phyloP scores from a whole-genome alignment of 2,329 filamentous ascomycete genomes.

The Plenodomus lindquistii region DNA sequence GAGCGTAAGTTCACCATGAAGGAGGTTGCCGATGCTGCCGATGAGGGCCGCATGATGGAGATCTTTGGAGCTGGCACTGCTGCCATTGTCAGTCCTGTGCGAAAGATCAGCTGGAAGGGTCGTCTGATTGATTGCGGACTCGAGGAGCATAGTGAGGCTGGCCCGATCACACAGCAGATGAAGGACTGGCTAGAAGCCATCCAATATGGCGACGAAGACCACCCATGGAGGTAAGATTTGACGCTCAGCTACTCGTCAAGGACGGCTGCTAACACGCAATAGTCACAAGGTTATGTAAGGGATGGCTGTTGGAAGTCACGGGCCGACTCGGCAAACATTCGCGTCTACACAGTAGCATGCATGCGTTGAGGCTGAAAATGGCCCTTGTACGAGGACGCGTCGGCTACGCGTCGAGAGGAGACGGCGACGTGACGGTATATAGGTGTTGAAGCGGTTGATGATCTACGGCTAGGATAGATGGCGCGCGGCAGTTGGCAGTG shows the following conservation, averaged over 20 bases:
- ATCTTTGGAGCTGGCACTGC: constrained; percentile 94
- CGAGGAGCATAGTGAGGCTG: constrained; percentile 79
- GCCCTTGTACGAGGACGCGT: not conserved
- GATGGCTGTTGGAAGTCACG: not conserved
- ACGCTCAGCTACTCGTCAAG: not conserved
- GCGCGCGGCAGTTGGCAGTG: not conserved
- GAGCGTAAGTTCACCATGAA: constrained; percentile 94
- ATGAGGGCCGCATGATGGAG: constrained; percentile 85
- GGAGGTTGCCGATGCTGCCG: constrained; percentile 78
- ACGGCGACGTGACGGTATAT: not conserved
- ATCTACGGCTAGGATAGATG: not conserved
- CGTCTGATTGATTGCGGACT: constrained; percentile 82
- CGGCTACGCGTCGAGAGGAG: not conserved
- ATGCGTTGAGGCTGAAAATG: too few species aligned
- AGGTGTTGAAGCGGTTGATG: not conserved
- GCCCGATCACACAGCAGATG: constrained; percentile 81
- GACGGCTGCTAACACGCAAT: constrained; percentile 22
- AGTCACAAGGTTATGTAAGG: constrained; percentile 33
- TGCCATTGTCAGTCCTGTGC: constrained; percentile 87
- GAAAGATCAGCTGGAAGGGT: constrained; percentile 87
- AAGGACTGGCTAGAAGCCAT: constrained; percentile 96
- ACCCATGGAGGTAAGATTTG: constrained; percentile 78
- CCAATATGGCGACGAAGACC: constrained; percentile 85
- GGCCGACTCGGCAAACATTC: not conserved
- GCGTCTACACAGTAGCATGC: not conserved